Evolutionary conservation across 108 stramenopile genomes (phyloP), one percentile per base, ranked within the genome.

Genomic region (Hondaea fermentalgiana): DNA sequence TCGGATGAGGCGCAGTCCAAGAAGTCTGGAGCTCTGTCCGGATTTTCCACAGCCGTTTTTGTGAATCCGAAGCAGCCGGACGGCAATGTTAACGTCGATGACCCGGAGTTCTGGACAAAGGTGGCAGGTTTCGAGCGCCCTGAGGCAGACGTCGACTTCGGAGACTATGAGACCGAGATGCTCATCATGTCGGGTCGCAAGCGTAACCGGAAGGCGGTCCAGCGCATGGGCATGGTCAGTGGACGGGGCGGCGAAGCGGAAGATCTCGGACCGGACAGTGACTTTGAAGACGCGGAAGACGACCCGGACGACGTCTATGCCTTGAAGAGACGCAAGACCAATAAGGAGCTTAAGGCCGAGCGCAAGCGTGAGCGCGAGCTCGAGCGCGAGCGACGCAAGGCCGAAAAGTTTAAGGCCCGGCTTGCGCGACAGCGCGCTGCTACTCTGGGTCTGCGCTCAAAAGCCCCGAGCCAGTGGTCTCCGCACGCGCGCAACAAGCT

Each of bases 91-190:
- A 44, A 89, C 1, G 47, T 89, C 21, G 72, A 89, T 28, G 88
- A 89, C 35, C 88, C 88, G 29, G 69, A 89, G 57, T 89, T 89
- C 42, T 89, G 88, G 88, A 89, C 69, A 43, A 89, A 89, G 88
- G 64, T 89, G n/a, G 76, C 76, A 6, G 76, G 76, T 12, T 83
- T 83, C 5, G 51, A 83, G 28, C n/a, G 28, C 14, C 76, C 76
- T 45, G 64, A 69, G 64, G 17, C 25, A 2, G 64, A 69, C 64
- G 42, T 69, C 64, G 64, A 69, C 1, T 23, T 69, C 25, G 64
- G 76, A 6, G 76, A 83, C 51, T 23, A 53, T 35, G 49, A 47
- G 45, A 83, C 49, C 10, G 76, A 83, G 76, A n/a, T 25, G 76
- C 45, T 83, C 51, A n/a, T 83, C 23, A 23, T 47, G n/a, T 47